Conservation (phyloP, 2,329 filamentous ascomycete genomes). For the Fusarium coffeatum region DNA sequence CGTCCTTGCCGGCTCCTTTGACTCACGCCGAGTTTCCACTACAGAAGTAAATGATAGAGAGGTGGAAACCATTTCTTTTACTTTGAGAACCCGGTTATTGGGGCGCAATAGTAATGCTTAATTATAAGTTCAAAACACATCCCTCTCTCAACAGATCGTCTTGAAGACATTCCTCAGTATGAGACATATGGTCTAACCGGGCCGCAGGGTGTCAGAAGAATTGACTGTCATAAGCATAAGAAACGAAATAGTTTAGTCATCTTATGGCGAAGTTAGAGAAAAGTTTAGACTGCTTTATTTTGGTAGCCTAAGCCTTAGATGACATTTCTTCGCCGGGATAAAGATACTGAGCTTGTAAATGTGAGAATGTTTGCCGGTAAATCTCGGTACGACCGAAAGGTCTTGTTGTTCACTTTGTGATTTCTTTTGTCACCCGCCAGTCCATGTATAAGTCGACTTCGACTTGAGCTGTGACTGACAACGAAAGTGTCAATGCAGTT, state of each 20-base stretch:
- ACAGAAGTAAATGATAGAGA: background rate
- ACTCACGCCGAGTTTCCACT: constrained; percentile 42
- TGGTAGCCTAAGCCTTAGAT: too few relatives aligned
- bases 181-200: background rate
- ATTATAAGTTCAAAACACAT: background rate
- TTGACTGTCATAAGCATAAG: too few relatives aligned
- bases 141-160: background rate
- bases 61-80: background rate
- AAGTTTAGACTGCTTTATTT: too few relatives aligned
- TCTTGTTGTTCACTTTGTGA: background rate
- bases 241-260: too few relatives aligned
- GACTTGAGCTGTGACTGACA: background rate
- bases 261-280: too few relatives aligned
- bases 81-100: background rate
- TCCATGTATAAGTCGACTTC: background rate
- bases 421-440: background rate
- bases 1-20: constrained; percentile 24
- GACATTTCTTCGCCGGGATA: background rate
- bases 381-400: background rate
- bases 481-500: background rate
- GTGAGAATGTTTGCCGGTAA: background rate
- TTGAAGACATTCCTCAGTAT: background rate
- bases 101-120: background rate
- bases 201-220: too few relatives aligned
- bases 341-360: background rate